These are phyloP conservation scores for Hypoxylon sp. DNA, from an alignment of 2,329 filamentous ascomycete genomes.

Conservation along the genomic window DNA sequence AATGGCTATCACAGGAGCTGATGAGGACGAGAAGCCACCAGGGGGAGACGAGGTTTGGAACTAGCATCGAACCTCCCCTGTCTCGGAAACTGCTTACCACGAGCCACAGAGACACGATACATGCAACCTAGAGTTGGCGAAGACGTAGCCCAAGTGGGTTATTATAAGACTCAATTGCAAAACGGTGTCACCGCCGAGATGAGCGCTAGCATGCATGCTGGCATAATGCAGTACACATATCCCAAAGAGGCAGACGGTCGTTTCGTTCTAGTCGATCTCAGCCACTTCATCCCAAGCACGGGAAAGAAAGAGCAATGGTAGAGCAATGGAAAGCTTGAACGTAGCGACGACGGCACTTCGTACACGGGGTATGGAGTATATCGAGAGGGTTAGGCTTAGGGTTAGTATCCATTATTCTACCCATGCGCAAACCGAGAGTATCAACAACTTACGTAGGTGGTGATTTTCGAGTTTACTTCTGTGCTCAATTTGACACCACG, in stretches of 20 bases:
- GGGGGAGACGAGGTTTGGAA: no score
- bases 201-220: slow-evolving; percentile 60
- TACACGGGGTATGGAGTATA: slow-evolving; percentile 62
- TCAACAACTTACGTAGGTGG: no score
- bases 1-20: no score
- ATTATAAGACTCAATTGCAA: slow-evolving; percentile 63
- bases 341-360: slow-evolving; percentile 52
- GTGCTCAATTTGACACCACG: slow-evolving; percentile 55
- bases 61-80: no score
- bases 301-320: slow-evolving; percentile 57
- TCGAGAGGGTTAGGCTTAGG: slow-evolving; percentile 58
- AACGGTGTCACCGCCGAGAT: slow-evolving; percentile 63
- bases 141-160: slow-evolving; percentile 63
- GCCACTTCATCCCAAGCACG: slow-evolving; percentile 60
- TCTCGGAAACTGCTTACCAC: no score
- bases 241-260: slow-evolving; percentile 52
- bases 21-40: no score
- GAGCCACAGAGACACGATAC: no score
- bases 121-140: slow-evolving; percentile 56
- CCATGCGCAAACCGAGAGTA: no score
- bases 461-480: slow-evolving; percentile 58
- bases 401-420: no score
- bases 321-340: slow-evolving; percentile 55
- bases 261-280: slow-evolving; percentile 60
- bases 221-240: slow-evolving; percentile 65